Evolutionary conservation across 2,329 filamentous ascomycete species (phyloP), one percentile per base, ranked within the genome.

Genomic region (Alternaria arbusti): DNA sequence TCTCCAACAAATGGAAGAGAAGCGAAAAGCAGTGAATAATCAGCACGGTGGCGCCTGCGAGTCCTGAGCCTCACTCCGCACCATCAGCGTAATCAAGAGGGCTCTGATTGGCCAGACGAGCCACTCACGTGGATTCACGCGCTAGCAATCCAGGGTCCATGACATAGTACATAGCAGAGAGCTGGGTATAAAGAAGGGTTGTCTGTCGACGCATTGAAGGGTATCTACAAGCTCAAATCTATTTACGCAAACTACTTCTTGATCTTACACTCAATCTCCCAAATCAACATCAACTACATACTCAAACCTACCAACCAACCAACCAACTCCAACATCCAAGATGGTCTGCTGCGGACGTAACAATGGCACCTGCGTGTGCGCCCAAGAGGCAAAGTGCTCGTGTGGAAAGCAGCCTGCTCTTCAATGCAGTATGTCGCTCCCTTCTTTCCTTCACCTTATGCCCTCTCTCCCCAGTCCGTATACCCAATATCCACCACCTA

Each of bases 401-500:
- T 98, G 95, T 80, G 95, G 95, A 77, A 89, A 97, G 85, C 87
- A 96, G 79, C 88, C 89, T 5, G 95, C 95, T 54, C 88, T 97
- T 52, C 86, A 94, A 79, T 98, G 95, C 88, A 91, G 77, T 79
- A 79, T 65, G 76, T 74, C 28, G 28, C 45, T 50, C 64, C 60
- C 61, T 30, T 51, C 61, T 59, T 30, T 36, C 45, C 52, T 65
- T 59, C 61, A 30, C 52, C 61, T 61, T 23, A 36, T 25, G 17
- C 55, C 60, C 43, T 59, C 25, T n/a, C 52, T n/a, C 46, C 43
- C 51, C 15, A 13, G 23, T 22, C 28, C 46, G 11, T 50, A 11
- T n/a, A 28, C 45, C 20, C 15, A 40, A 17, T 0, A n/a, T n/a
- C 4, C 32, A 40, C 36, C 36, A 6, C 36, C 15, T 17, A 40